Evolutionary conservation across 148 eudicot genomes (phyloP).

Genomic region (Tetragonia tetragonoides): DNA sequence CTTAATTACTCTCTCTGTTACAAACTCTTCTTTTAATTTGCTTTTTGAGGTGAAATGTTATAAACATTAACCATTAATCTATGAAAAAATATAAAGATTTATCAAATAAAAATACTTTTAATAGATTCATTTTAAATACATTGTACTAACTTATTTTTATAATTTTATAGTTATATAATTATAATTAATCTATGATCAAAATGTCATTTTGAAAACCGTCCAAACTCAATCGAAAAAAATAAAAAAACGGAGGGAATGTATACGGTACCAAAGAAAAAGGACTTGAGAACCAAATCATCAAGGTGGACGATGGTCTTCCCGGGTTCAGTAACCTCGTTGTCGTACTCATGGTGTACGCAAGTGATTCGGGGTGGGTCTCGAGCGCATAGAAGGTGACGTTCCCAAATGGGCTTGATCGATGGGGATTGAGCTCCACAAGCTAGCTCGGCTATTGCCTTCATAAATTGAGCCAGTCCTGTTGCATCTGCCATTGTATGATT

Average conservation of each 20-base stretch:
- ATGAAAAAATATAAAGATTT: no score
- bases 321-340: not conserved
- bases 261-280: conserved; percentile 18
- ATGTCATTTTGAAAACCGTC: no score
- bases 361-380: conserved; percentile 25
- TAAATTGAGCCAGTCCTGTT: conserved; percentile 20
- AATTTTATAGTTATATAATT: no score
- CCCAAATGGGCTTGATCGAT: conserved; percentile 27
- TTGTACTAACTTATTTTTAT: no score
- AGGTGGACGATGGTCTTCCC: not conserved
- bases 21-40: no score
- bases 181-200: no score
- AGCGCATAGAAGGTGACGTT: conserved; percentile 26
- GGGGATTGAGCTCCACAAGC: conserved; percentile 17
- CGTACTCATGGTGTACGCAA: conserved; percentile 11
- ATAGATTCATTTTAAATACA: no score
- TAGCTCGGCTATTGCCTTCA: conserved; percentile 25
- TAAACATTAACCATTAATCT: no score
- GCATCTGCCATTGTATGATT: conserved; percentile 39
- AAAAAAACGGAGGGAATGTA: not conserved
- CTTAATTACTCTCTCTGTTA: no score
- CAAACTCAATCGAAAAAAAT: no score
- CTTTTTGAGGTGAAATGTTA: no score
- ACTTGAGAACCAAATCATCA: conserved; percentile 11
- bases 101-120: no score